Percentiles rank a stretch among this genome's conserved stretches.
Conservation (phyloP, 306 rosid genomes). For the apple (Malus domestica) region DNA sequence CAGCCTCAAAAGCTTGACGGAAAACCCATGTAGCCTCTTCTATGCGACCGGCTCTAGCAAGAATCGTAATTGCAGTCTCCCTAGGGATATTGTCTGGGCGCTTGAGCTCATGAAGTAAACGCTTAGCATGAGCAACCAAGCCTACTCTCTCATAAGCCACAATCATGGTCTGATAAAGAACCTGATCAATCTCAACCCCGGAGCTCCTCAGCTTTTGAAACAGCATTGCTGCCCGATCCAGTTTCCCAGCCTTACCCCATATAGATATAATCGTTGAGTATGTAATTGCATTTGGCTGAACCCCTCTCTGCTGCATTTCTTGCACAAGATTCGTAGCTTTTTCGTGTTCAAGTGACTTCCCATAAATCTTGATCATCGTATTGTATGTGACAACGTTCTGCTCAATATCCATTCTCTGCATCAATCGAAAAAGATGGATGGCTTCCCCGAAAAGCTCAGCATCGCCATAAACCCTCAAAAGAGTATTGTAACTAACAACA, state of each 20-base stretch:
- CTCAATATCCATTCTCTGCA: constrained; percentile 68
- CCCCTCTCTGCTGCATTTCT: constrained; percentile 78
- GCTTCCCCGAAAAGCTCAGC: constrained; percentile 93
- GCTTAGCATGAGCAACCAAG: constrained; percentile 87
- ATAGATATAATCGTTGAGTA: constrained; percentile 87
- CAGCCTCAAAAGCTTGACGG: constrained; percentile 73
- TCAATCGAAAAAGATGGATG: constrained; percentile 76
- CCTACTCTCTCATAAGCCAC: constrained; percentile 86
- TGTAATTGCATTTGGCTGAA: constrained; percentile 83
- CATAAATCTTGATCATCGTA: constrained; percentile 87
- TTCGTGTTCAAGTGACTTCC: constrained; percentile 78
- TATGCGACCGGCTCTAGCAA: constrained; percentile 77
- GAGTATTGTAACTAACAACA: constrained; percentile 85
- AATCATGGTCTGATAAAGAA: constrained; percentile 89
- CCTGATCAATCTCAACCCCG: constrained; percentile 77
- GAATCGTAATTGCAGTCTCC: constrained; percentile 68
- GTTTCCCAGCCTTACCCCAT: constrained; percentile 89
- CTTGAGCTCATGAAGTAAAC: constrained; percentile 74
- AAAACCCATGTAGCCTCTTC: constrained; percentile 96
- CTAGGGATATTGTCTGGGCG: constrained; percentile 67
- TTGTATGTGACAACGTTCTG: constrained; percentile 85
- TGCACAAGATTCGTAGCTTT: constrained; percentile 82
- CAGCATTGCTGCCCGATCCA: constrained; percentile 76
- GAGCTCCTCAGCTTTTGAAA: constrained; percentile 84
- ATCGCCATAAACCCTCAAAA: constrained; percentile 88